Base-by-base conservation (phyloP, 257 asterid genomes). In the Salvia miltiorrhiza region DNA sequence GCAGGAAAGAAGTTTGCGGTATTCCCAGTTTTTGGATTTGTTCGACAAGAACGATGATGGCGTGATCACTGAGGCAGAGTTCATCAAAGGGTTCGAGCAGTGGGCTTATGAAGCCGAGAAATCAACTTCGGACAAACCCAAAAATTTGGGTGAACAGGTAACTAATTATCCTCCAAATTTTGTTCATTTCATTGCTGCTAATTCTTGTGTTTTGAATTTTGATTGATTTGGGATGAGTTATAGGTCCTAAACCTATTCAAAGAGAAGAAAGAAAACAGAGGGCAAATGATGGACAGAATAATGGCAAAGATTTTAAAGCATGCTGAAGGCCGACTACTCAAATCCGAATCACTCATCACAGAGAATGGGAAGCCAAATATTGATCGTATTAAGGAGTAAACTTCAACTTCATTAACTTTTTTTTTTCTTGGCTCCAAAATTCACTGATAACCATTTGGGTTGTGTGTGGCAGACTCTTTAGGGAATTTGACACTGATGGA, bases 1-100 rank as follows among this genome's bases (percentile, higher is more conserved):
- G 67, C 90, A 84, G 47, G 62, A 82, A 47, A 84, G 90, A 77
- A 84, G 90, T 45, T 79, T 84, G 47, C 79, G 73, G 63, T 84
- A 84, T 71, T 67, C 88, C 4, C 82, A 78, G 68, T 74, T 83
- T 7, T 73, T 84, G 76, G 50, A 67, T 21, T 74, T 68, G 9
- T 78, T 81, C 2, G 87, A 86, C 45, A 41, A 65, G 26, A 47
- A 84, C 63, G 20, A 53, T 9, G 75, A 62, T 68, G 54, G 14
- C 40, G 53, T 5, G 2, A 81, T 84, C 60, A 62, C 60, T 0
- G 81, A 77, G 76, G 47, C 63, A 4, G 92, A 86, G 69, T 79
- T 86, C 67, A 48, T 78, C 9, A 3, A 56, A 7, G 92, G 92
- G 48, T 81, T 79, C 75, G 67, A 76, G 14, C 62, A 73, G 69